Base-by-base conservation (phyloP, 805 yeast genomes). In the Yarrowia sp. region DNA sequence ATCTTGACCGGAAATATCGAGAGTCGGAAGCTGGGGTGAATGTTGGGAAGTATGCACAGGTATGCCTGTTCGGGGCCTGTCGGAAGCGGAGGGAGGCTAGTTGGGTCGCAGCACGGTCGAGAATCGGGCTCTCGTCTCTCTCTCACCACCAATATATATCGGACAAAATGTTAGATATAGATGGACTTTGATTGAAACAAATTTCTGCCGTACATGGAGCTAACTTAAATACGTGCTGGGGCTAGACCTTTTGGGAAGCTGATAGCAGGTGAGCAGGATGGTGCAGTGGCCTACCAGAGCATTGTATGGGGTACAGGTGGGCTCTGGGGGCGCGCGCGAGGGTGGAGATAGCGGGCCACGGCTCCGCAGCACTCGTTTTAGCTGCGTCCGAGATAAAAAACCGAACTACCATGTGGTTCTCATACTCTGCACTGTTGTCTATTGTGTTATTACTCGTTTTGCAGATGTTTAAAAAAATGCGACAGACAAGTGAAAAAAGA, bases 141-240 rank as follows among this genome's bases (percentile, higher is more conserved):
- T 19, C 38, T 24, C 49, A 26, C 33, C 22, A 14, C 54, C 26
- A 48, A 32, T 48, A 32, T 48, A 32, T 48, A 48, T 48, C 54
- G 24, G 38, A 17, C 22, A 19, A 48, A 32, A 11, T 26, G 38
- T 30, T 48, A 14, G 54, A 28, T 28, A 32, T 48, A 28, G 36
- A 48, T 48, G 54, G 36, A 30, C 26, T 19, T 48, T 48, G 54
- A 48, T 48, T 51, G 46, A 38, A 54, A 54, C 61, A 54, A 54
- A 36, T 54, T 54, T 54, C 46, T 36, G 61, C 46, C 61, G 46
- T 54, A 54, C 61, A 54, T 54, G 46, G 46, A 54, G 61, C 61
- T 54, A 54, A 54, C 61, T 54, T 54, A 24, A 54, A 36, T 41
- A 32, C 10, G 30, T 43, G 51, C 44, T 14, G 38, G 51, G 58